Percentiles rank a stretch among this genome's conserved stretches.
These are phyloP conservation scores for Puccinia polysora DNA, from an alignment of 1,284 basidiomycete species.

Conservation along the genomic window DNA sequence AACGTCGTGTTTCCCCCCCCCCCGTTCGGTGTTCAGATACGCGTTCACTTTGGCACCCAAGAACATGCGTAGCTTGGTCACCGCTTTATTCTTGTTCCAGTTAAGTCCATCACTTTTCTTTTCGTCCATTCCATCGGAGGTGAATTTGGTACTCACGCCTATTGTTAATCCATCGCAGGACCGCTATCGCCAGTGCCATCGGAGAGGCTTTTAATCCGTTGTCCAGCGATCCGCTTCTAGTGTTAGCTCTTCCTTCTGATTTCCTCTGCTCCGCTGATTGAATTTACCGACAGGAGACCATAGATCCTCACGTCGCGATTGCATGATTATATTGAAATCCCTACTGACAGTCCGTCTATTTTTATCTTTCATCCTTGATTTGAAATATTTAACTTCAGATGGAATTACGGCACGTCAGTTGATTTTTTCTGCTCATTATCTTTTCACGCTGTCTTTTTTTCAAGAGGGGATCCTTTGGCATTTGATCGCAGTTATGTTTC, in stretches of 20 bases:
- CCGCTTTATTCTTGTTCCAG: slow-evolving; percentile 56
- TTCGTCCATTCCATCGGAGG: background rate
- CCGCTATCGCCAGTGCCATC: slow-evolving; percentile 39
- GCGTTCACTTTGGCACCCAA: slow-evolving; percentile 57
- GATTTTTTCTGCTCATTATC: background rate
- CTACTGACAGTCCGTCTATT: background rate
- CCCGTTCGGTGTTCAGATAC: slow-evolving; percentile 49
- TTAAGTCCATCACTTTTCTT: background rate
- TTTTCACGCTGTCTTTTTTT: background rate
- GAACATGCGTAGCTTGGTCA: slow-evolving; percentile 74
- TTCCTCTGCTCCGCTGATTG: background rate
- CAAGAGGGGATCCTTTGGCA: background rate
- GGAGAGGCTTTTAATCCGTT: slow-evolving; percentile 42
- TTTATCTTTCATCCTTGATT: background rate
- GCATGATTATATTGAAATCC: too few species aligned
- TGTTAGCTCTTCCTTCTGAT: slow-evolving; percentile 19
- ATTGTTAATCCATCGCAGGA: slow-evolving; percentile 4
- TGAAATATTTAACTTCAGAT: slow-evolving; percentile 1
- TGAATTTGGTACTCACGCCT: background rate
- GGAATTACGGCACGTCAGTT: slow-evolving; percentile 43
- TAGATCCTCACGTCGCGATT: too few species aligned
- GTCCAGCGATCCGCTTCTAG: slow-evolving; percentile 34
- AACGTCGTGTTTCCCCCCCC: slow-evolving; percentile 45
- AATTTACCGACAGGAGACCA: background rate
- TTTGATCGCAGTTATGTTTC: too few species aligned